phyloP scores from a whole-genome alignment of 805 yeast genomes.

The Metschnikowia baotianmanensis region DNA sequence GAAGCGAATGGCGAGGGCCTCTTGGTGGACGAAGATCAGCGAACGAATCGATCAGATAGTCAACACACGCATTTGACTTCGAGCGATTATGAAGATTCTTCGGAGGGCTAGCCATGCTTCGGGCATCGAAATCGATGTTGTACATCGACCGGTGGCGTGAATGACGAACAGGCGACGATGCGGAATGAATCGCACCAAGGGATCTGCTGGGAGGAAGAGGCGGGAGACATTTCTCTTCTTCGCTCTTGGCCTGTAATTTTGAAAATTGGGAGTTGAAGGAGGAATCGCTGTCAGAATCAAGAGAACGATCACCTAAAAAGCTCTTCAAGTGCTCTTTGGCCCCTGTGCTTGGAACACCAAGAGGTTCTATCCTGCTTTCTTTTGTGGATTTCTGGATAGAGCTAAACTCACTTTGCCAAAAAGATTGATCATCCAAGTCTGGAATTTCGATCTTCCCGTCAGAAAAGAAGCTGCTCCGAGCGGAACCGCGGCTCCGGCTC shows the following conservation, averaged over 20 bases:
- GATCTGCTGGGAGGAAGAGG: slow-evolving; percentile 9
- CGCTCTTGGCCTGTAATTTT: slow-evolving; percentile 11
- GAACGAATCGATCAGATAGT: background rate
- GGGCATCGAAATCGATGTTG: slow-evolving; percentile 24
- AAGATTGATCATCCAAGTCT: slow-evolving; percentile 25
- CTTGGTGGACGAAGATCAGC: background rate
- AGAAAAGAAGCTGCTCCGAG: slow-evolving; percentile 11
- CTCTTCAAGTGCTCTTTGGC: slow-evolving; percentile 29
- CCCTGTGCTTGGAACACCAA: slow-evolving; percentile 34
- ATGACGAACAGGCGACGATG: slow-evolving; percentile 30
- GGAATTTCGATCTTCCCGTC: slow-evolving; percentile 44
- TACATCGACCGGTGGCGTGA: slow-evolving; percentile 41
- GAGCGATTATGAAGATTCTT: slow-evolving; percentile 8
- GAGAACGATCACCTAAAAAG: slow-evolving; percentile 23
- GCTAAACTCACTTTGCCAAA: background rate
- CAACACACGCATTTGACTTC: slow-evolving; percentile 8
- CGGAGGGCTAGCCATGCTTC: slow-evolving; percentile 1
- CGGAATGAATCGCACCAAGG: slow-evolving; percentile 7
- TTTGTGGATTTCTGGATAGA: background rate
- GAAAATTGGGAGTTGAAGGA: slow-evolving; percentile 22
- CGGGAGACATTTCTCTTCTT: background rate
- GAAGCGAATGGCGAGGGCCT: background rate
- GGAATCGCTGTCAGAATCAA: slow-evolving; percentile 34
- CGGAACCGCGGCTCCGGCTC: slow-evolving; percentile 13
- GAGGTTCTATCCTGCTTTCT: slow-evolving; percentile 25